Conservation (phyloP, 192 early-diverging fungal genomes). For the Phycomyces blakesleeanus region DNA sequence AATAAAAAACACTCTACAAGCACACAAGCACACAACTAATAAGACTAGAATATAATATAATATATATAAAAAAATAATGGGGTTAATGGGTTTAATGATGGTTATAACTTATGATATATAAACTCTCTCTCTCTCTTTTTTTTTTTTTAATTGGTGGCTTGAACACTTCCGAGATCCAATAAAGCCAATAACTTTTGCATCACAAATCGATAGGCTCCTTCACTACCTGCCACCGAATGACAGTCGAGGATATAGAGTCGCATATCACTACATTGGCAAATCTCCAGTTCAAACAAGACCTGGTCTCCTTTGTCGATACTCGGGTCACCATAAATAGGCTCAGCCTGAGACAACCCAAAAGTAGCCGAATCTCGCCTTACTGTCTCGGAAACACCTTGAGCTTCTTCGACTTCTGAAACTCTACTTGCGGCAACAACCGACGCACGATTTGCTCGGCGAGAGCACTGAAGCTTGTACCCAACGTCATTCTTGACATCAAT, state of each 20-base stretch:
- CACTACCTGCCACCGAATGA: conserved; percentile 61
- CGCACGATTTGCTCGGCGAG: conserved; percentile 21
- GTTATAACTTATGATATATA: too few species aligned
- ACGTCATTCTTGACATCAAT: conserved; percentile 41
- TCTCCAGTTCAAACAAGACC: conserved; percentile 78
- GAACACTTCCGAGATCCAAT: conserved; percentile 30
- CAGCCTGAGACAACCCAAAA: conserved; percentile 4
- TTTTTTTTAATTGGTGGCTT: not conserved
- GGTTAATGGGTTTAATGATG: too few species aligned
- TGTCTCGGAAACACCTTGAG: not conserved
- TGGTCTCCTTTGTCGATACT: conserved; percentile 62
- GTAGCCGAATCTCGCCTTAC: not conserved
- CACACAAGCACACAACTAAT: too few species aligned
- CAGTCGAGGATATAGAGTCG: conserved; percentile 68
- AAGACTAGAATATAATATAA: too few species aligned
- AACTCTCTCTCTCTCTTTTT: too few species aligned
- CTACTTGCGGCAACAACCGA: not conserved
- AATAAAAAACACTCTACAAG: too few species aligned
- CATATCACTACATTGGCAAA: conserved; percentile 86
- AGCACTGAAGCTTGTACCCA: conserved; percentile 54
- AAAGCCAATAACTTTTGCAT: conserved; percentile 53
- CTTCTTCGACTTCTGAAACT: not conserved
- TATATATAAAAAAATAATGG: too few species aligned
- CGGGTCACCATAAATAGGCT: conserved; percentile 49
- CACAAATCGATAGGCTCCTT: conserved; percentile 69